These are phyloP conservation scores for Populus pruinosa DNA, from an alignment of 345 rosid species.

Conservation along the genomic window DNA sequence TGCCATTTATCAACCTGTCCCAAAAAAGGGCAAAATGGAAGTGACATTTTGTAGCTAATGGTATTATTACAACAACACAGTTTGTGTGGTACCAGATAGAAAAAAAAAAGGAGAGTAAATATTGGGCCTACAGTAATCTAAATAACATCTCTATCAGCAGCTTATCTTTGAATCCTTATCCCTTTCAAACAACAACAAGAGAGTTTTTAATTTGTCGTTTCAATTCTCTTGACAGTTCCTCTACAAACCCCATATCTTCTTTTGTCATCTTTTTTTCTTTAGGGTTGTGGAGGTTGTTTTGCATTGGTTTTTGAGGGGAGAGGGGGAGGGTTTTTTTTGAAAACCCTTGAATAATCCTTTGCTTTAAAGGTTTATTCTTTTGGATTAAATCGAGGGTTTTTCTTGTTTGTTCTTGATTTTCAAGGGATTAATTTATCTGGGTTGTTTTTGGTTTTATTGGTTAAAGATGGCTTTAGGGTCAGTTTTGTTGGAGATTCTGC, in stretches of 20 bases:
- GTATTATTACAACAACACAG: background rate
- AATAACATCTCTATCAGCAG: constrained; percentile 38
- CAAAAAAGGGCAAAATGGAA: background rate
- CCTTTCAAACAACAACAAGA: background rate
- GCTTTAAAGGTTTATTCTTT: constrained; percentile 20
- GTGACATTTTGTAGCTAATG: background rate
- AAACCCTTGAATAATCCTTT: constrained; percentile 46
- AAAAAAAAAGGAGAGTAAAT: background rate
- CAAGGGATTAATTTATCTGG: constrained; percentile 7
- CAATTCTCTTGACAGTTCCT: background rate
- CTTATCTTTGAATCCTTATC: constrained; percentile 59
- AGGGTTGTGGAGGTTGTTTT: background rate
- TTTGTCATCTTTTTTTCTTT: background rate
- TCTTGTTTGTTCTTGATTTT: background rate
- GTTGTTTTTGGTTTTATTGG: constrained; percentile 1
- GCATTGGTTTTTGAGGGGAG: constrained; percentile 2
- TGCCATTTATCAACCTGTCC: too few relatives aligned
- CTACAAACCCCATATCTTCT: background rate
- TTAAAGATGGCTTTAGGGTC: constrained; percentile 48
- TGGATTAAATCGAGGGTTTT: constrained; percentile 51
- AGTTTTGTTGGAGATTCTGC: constrained; percentile 47
- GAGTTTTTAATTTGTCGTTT: background rate
- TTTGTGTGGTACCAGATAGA: too few relatives aligned
- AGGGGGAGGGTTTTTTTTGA: background rate
- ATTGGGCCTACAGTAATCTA: constrained; percentile 56